Percentiles rank a stretch among this genome's conserved stretches.
phyloP scores from a whole-genome alignment of 176 grass and related monocot species.

The Coix lacrymajobi region DNA sequence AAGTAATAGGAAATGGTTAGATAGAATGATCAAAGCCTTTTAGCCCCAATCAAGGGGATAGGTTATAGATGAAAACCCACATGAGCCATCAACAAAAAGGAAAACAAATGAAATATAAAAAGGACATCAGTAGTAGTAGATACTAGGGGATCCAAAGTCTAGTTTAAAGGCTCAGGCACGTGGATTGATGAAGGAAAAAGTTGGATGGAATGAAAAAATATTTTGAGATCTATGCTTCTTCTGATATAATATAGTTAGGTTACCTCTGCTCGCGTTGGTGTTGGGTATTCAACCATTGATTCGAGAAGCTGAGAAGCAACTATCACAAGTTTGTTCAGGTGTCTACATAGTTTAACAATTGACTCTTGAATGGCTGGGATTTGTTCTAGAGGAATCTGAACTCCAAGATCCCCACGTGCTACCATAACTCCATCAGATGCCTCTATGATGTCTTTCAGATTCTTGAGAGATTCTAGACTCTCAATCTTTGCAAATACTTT shows the following conservation, averaged over 20 bases:
- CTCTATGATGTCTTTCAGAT: constrained; percentile 56
- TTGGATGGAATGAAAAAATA: background rate
- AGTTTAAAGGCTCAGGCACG: background rate
- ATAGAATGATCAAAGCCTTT: background rate
- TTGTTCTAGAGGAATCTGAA: constrained; percentile 68
- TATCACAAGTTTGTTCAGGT: constrained; percentile 63
- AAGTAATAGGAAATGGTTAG: background rate
- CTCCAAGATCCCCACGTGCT: constrained; percentile 73
- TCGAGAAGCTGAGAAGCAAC: constrained; percentile 82
- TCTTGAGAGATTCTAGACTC: constrained; percentile 56
- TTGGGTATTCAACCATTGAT: constrained; percentile 80
- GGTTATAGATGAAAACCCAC: background rate
- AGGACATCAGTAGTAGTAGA: background rate
- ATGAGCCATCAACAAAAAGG: background rate
- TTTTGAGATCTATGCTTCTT: background rate
- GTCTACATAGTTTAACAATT: constrained; percentile 52
- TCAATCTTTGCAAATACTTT: constrained; percentile 71
- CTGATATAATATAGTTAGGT: background rate
- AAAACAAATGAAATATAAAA: background rate
- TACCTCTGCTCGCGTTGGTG: constrained; percentile 71
- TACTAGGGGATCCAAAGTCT: background rate
- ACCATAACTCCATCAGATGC: constrained; percentile 75
- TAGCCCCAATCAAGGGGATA: background rate
- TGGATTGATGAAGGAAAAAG: background rate
- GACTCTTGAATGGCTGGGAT: constrained; percentile 67